Evolutionary conservation across 2,329 filamentous ascomycete genomes (phyloP).

Genomic region (Monosporascus sp.): DNA sequence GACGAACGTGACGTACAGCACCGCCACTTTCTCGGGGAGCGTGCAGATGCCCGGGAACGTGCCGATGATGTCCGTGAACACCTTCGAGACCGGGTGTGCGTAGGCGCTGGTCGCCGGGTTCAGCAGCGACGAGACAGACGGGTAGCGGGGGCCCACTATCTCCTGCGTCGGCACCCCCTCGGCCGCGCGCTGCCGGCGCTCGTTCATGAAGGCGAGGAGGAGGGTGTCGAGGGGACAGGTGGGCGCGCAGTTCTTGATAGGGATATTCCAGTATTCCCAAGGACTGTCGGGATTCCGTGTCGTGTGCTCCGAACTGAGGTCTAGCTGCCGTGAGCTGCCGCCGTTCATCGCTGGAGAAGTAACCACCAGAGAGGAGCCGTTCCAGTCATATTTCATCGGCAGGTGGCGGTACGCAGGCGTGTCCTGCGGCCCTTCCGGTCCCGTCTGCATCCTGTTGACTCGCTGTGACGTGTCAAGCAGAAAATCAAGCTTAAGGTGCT

Average conservation of each 20-base stretch:
- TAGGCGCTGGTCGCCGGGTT: constrained; percentile 60
- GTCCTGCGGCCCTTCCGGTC: constrained; percentile 44
- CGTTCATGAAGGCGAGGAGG: constrained; percentile 73
- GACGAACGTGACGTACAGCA: constrained; percentile 82
- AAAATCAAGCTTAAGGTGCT: constrained; percentile 69
- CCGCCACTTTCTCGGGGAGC: constrained; percentile 78
- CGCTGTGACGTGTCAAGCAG: constrained; percentile 59
- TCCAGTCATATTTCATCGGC: constrained; percentile 49
- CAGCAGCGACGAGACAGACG: constrained; percentile 72
- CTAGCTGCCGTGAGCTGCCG: constrained; percentile 4
- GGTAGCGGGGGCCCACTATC: constrained; percentile 72
- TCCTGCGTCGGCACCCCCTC: constrained; percentile 61
- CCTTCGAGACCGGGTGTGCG: constrained; percentile 74
- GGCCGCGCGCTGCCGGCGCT: constrained; percentile 60
- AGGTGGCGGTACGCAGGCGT: constrained; percentile 38
- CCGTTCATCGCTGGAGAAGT: constrained; percentile 2
- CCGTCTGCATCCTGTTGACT: constrained; percentile 47
- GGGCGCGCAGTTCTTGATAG: constrained; percentile 57
- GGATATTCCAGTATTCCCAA: constrained; percentile 22
- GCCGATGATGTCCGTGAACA: constrained; percentile 78
- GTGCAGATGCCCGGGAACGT: constrained; percentile 76
- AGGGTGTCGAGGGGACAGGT: constrained; percentile 76
- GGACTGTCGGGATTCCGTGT: constrained; percentile 3
- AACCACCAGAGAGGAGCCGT: constrained; percentile 16
- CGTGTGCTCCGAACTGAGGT: constrained; percentile 3